Percentiles rank a stretch among this genome's conserved stretches.
These are phyloP conservation scores for Uronychia binucleata DNA, from an alignment of 73 alveolate genomes.

Conservation along the genomic window DNA sequence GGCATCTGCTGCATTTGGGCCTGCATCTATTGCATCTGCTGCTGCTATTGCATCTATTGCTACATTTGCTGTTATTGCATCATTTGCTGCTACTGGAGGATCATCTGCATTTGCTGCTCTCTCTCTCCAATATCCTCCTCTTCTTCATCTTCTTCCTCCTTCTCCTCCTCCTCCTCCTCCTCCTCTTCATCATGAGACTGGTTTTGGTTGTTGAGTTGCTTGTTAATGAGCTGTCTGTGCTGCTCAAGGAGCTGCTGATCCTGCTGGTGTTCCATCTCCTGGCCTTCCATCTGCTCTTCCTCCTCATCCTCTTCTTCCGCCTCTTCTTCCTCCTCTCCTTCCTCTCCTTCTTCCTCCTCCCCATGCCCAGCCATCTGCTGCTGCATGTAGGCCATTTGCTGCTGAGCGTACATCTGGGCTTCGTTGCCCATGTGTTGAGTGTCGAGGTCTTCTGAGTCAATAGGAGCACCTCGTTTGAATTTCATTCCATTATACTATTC, in stretches of 20 bases:
- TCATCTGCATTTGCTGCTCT: background rate
- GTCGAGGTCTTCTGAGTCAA: background rate
- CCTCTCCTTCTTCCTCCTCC: background rate
- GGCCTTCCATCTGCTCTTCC: background rate
- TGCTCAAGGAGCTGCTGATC: background rate
- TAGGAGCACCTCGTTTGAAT: background rate
- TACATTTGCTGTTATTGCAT: background rate
- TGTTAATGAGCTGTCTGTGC: background rate
- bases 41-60: background rate
- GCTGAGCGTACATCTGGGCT: background rate
- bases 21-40: too few relatives aligned
- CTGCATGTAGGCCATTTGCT: background rate
- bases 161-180: background rate
- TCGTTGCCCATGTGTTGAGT: too few relatives aligned
- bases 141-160: background rate
- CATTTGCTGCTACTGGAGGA: background rate
- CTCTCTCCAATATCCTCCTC: background rate
- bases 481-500: background rate
- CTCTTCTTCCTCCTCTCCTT: background rate
- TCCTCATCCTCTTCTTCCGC: background rate
- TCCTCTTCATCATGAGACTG: background rate
- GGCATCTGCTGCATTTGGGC: too few relatives aligned
- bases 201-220: background rate
- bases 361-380: background rate
- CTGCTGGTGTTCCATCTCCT: too few relatives aligned